These are phyloP conservation scores for Tubosaeta brunneosetosa DNA, from an alignment of 768 basidiomycete species.

Conservation along the genomic window DNA sequence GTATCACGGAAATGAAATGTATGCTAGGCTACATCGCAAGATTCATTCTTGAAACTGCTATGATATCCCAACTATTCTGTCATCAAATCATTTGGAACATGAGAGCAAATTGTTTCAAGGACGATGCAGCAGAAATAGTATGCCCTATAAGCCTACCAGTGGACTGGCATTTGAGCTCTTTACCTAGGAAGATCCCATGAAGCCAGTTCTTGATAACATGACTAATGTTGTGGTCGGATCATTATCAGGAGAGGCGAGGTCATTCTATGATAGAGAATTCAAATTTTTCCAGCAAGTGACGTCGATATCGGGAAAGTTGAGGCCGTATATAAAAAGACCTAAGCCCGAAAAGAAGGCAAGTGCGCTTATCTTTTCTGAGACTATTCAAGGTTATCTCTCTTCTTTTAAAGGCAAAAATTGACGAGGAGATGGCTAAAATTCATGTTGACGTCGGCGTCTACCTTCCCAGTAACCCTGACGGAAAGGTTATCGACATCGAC, in stretches of 20 bases:
- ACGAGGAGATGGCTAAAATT: slow-evolving; percentile 99
- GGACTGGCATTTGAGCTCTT: background rate
- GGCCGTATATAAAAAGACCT: slow-evolving; percentile 91
- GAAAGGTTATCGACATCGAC: slow-evolving; percentile 94
- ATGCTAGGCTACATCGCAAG: slow-evolving; percentile 80
- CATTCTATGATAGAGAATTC: slow-evolving; percentile 94
- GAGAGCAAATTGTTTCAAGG: slow-evolving; percentile 97
- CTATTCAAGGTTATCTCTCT: slow-evolving; percentile 1
- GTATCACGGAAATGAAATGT: background rate
- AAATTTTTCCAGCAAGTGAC: slow-evolving; percentile 94
- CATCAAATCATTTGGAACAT: slow-evolving; percentile 99
- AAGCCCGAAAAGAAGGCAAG: slow-evolving; percentile 94
- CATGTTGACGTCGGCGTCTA: slow-evolving; percentile 93
- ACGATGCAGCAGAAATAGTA: slow-evolving; percentile 82
- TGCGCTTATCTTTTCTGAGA: background rate
- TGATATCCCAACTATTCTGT: slow-evolving; percentile 95
- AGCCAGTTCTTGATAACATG: slow-evolving; percentile 89
- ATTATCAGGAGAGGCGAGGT: slow-evolving; percentile 81
- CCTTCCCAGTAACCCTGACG: slow-evolving; percentile 95
- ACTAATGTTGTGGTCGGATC: slow-evolving; percentile 74
- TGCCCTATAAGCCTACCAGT: slow-evolving; percentile 21
- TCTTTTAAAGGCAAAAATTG: slow-evolving; percentile 80
- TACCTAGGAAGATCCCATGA: slow-evolving; percentile 87
- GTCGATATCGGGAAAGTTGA: slow-evolving; percentile 95
- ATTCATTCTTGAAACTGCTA: slow-evolving; percentile 96